These are phyloP conservation scores for Plasmodium relictum DNA, from an alignment of 169 alveolate genomes.

Conservation along the genomic window DNA sequence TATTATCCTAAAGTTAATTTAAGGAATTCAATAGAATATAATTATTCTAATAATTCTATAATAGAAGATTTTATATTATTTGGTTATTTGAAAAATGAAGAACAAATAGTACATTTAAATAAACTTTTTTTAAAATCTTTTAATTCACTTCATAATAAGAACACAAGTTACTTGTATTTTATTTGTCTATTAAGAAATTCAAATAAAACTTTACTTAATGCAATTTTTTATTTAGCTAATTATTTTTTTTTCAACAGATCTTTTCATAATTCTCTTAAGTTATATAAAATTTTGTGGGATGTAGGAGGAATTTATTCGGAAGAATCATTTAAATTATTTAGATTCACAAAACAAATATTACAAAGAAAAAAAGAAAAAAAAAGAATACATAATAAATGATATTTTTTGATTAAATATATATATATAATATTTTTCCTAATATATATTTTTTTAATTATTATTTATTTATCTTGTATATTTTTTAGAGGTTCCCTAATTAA, in stretches of 20 bases:
- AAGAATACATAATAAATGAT: no score
- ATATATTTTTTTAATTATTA: no score
- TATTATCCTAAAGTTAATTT: neutral
- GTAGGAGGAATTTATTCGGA: constrained; percentile 44
- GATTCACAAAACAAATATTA: no score
- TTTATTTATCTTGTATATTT: no score
- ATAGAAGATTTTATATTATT: no score
- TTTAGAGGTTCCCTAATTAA: no score
- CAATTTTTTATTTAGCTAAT: constrained; percentile 45
- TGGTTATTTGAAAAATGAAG: neutral
- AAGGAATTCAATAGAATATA: neutral
- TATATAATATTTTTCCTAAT: no score
- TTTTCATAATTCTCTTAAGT: constrained; percentile 15
- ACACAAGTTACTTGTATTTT: constrained; percentile 46
- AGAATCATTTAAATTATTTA: no score
- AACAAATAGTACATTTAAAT: neutral
- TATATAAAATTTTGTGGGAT: constrained; percentile 57
- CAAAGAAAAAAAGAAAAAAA: no score
- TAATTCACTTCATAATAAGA: constrained; percentile 18
- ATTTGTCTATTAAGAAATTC: constrained; percentile 37
- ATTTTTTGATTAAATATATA: no score
- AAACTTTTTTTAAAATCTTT: constrained; percentile 18
- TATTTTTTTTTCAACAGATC: constrained; percentile 40
- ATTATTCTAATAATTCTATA: neutral
- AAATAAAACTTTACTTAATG: constrained; percentile 18